phyloP scores from a whole-genome alignment of 164 flowering plant genomes.

The Stephania japonica region DNA sequence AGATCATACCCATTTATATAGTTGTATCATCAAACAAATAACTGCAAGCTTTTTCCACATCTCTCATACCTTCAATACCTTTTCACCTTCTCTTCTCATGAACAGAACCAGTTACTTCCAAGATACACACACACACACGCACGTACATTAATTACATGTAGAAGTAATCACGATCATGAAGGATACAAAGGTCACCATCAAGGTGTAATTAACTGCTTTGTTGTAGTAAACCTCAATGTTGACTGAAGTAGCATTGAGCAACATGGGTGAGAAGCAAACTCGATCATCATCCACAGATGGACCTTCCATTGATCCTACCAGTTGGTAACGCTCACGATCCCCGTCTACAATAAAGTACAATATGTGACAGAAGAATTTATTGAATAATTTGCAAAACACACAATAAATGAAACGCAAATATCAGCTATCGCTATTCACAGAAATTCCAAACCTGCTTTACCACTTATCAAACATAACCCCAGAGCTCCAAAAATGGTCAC shows the following conservation, averaged over 20 bases:
- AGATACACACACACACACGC: too few relatives aligned
- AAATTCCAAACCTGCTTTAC: neutral
- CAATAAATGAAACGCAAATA: neutral
- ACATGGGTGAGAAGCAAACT: slow-evolving; percentile 82
- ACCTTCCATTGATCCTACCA: slow-evolving; percentile 92
- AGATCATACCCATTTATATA: neutral
- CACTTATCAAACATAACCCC: neutral
- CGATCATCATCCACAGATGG: slow-evolving; percentile 85
- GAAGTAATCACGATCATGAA: slow-evolving; percentile 19
- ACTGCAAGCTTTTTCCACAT: neutral
- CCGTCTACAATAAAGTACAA: slow-evolving; percentile 40
- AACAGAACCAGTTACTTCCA: neutral
- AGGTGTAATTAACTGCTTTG: slow-evolving; percentile 95
- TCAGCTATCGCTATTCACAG: neutral
- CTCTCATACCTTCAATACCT: neutral
- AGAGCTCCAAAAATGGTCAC: neutral
- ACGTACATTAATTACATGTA: neutral
- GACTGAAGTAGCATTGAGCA: slow-evolving; percentile 83
- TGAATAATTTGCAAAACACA: neutral
- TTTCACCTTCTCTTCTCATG: neutral
- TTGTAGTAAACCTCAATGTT: slow-evolving; percentile 90
- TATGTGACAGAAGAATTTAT: slow-evolving; percentile 2
- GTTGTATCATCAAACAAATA: neutral
- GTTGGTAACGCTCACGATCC: slow-evolving; percentile 62
- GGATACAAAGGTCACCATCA: slow-evolving; percentile 99